Percentiles rank a stretch among this genome's conserved stretches.
Evolutionary conservation across 306 rosid genomes (phyloP).

Genomic region (Chamaecrista fasciculata): DNA sequence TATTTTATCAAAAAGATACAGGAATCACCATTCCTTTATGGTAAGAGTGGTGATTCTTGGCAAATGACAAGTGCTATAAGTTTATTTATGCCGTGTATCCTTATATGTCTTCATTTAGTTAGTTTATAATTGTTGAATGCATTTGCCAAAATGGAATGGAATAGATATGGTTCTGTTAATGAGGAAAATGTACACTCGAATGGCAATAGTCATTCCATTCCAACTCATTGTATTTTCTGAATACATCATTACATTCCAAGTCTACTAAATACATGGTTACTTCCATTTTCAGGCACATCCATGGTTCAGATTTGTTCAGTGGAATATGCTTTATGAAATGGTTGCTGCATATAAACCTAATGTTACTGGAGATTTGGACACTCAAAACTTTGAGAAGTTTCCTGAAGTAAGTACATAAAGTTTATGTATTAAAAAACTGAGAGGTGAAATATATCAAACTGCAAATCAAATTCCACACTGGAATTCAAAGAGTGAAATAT

Average conservation of each 20-base stretch:
- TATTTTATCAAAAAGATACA: background rate
- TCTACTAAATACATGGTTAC: slow-evolving; percentile 3
- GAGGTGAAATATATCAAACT: slow-evolving; percentile 11
- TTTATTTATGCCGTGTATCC: background rate
- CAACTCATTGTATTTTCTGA: too few species aligned
- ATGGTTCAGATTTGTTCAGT: slow-evolving; percentile 77
- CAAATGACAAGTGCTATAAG: background rate
- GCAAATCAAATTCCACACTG: background rate
- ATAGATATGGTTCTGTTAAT: background rate
- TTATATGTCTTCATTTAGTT: background rate
- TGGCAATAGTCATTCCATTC: background rate
- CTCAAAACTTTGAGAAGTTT: slow-evolving; percentile 96
- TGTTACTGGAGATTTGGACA: slow-evolving; percentile 86
- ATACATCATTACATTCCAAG: too few species aligned
- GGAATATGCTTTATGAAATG: slow-evolving; percentile 91
- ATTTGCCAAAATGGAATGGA: background rate
- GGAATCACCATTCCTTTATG: too few species aligned
- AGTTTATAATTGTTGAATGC: background rate
- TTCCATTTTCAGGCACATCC: slow-evolving; percentile 79
- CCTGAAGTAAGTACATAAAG: slow-evolving; percentile 70
- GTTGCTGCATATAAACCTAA: slow-evolving; percentile 91
- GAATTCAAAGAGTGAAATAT: background rate
- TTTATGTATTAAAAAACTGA: slow-evolving; percentile 18
- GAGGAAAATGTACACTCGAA: background rate
- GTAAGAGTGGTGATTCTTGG: background rate